Evolutionary conservation across 2,329 filamentous ascomycete genomes (phyloP).

Genomic region (Teratosphaeria viscida): DNA sequence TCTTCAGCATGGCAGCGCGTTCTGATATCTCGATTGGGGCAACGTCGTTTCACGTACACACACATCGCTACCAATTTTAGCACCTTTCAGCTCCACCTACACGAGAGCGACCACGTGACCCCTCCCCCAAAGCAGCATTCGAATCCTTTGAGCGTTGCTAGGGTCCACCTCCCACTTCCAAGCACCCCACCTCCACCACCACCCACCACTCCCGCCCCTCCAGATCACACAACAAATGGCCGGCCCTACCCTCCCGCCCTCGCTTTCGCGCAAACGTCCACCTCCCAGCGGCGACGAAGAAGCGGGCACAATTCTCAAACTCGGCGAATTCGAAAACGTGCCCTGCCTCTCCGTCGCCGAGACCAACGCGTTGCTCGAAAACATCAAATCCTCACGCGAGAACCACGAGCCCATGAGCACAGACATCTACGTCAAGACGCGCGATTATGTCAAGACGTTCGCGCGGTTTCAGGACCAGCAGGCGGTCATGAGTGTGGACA

Average conservation of each 20-base stretch:
- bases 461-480: conserved; percentile 92
- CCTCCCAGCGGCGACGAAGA: conserved; percentile 72
- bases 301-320: conserved; percentile 66
- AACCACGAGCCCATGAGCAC: conserved; percentile 39
- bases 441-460: conserved; percentile 89
- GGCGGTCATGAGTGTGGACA: conserved; percentile 70
- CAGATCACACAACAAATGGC: conserved; percentile 15
- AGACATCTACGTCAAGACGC: conserved; percentile 28
- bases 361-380: conserved; percentile 15
- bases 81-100: neutral
- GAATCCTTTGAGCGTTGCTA: neutral
- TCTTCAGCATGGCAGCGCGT: neutral
- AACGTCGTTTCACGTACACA: neutral
- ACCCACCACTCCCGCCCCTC: neutral
- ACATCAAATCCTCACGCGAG: conserved; percentile 1
- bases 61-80: neutral
- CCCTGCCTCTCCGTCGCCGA: conserved; percentile 88
- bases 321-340: conserved; percentile 88
- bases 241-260: conserved; percentile 14
- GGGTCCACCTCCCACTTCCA: neutral
- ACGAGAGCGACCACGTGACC: neutral
- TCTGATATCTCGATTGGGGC: neutral
- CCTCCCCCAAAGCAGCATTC: neutral
- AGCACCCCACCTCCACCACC: neutral
- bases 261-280: conserved; percentile 51